Base-by-base conservation (phyloP, 2,329 filamentous ascomycete species). In the Periconia sp. region DNA sequence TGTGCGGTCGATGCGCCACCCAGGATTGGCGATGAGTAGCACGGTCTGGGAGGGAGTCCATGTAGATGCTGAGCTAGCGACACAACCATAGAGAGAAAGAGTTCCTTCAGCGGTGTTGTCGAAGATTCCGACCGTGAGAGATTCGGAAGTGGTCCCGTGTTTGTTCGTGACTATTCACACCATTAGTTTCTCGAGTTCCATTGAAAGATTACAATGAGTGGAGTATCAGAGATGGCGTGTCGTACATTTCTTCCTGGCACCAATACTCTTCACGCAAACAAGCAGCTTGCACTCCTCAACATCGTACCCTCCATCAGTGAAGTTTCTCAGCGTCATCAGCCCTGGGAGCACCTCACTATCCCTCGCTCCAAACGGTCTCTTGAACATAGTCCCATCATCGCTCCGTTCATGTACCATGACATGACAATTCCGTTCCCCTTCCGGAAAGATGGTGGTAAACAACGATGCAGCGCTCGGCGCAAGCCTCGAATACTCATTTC, bases 221-320 rank as follows among this genome's bases (percentile, higher is more conserved):
- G 16, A 12, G 18, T 16, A 17, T 10, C 5, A 11, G 15, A 23
- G 15, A 30, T 17, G 7, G 17, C 21, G 10, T 15, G 18, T 45
- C 54, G 12, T 56, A 79, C 77, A 65, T 46, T 66, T 75, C 62
- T 78, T 81, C 36, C 71, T 74, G 5, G 73, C 71, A 0, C 81
- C 79, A 39, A 85, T 71, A 42, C 77, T 81, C 59, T 80, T 81
- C 4, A 85, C 78, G 36, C 81, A 80, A 1, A 84, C 77, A 3
- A 85, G 68, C 2, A 85, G 66, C 36, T 76, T 81, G 0, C 70
- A 74, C 24, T 76, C 74, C 2, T 65, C 56, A 7, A 80, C 61
- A 60, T 84, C 81, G 42, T 78, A 76, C 0, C 80, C 81, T 2
- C 77, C 77, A 26, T 76, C 70, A 2, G 80, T 66, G 57, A 82